These are phyloP conservation scores for Pythium aquatile DNA, from an alignment of 352 stramenopile genomes.

Conservation along the genomic window DNA sequence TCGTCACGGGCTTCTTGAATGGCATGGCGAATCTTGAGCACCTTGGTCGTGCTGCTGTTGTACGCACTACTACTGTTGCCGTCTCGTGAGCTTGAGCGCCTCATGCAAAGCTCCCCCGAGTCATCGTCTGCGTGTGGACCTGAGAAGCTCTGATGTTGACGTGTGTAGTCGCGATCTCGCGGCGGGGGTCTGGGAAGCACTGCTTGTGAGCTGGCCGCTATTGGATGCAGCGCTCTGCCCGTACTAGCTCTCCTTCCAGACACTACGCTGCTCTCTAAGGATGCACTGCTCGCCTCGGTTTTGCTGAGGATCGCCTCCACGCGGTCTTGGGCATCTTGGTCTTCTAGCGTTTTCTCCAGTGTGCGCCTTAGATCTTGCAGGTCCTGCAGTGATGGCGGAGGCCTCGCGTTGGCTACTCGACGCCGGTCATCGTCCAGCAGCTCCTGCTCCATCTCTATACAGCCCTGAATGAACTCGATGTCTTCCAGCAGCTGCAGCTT, in stretches of 20 bases:
- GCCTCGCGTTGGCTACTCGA: conserved; percentile 32
- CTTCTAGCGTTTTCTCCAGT: conserved; percentile 62
- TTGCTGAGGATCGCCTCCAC: conserved; percentile 23
- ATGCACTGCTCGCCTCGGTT: conserved; percentile 11
- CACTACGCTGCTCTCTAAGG: background rate
- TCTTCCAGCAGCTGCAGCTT: conserved; percentile 67
- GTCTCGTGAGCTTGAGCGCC: background rate
- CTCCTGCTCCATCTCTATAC: conserved; percentile 85
- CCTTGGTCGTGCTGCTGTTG: conserved; percentile 29
- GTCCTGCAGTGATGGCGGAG: conserved; percentile 57
- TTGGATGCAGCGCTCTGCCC: background rate
- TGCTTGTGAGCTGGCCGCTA: background rate
- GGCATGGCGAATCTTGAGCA: conserved; percentile 66
- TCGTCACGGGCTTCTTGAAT: conserved; percentile 75
- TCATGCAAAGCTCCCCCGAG: background rate
- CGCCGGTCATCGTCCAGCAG: conserved; percentile 72
- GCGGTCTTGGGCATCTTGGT: conserved; percentile 32
- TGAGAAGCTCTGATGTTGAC: conserved; percentile 3
- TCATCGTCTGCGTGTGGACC: background rate
- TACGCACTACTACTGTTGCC: background rate
- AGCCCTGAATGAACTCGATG: conserved; percentile 85
- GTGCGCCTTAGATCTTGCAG: conserved; percentile 55
- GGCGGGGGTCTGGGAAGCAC: conserved; percentile 8
- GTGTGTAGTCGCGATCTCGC: background rate
- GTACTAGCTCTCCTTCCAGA: background rate